Evolutionary conservation across 2,329 filamentous ascomycete species (phyloP), one percentile per base, ranked within the genome.

Genomic region (Graphilbum sp.): DNA sequence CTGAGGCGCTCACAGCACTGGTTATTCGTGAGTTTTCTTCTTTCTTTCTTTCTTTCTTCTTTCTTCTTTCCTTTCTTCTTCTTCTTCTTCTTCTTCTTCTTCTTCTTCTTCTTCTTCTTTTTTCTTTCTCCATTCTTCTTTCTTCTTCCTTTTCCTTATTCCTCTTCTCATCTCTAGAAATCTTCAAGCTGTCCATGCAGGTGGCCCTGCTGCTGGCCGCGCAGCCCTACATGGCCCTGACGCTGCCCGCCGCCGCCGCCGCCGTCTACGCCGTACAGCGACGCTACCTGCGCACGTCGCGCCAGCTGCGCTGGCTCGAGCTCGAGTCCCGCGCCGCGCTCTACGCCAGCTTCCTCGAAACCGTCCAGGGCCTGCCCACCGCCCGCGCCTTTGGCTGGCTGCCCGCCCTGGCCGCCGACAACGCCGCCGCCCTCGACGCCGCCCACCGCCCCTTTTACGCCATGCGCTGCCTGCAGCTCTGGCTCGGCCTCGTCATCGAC

Each of bases 261-360:
- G 44, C 60, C 0, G 49, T 67, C 2, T 71, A 65, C 39, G 31
- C 56, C 0, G 53, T 71, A 3, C 66, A 69, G 41, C 66, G 60
- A 34, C 49, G 64, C 20, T 72, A 72, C 42, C 55, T 75, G 1
- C 58, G 63, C 6, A 73, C 69, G 0, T 72, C 69, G 0, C 61
- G 69, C 0, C 71, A 74, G 45, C 52, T 75, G 3, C 64, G 69
- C 29, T 58, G 67, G 12, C 49, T 74, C 21, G 70, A 74, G 35
- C 55, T 75, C 1, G 67, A 74, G 44, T 60, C 67, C 1, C 64
- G 64, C 35, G 59, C 68, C 0, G 62, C 60, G 0, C 52, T 74
- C 0, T 65, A 51, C 32, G 55, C 54, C 0, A 54, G 47, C 33
- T 56, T 64, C 16, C 39, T 64, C 4, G 61, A 66, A 44, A 56